Conservation (phyloP, 2,329 filamentous ascomycete genomes). For the Aspergillus brunneoviolaceus region DNA sequence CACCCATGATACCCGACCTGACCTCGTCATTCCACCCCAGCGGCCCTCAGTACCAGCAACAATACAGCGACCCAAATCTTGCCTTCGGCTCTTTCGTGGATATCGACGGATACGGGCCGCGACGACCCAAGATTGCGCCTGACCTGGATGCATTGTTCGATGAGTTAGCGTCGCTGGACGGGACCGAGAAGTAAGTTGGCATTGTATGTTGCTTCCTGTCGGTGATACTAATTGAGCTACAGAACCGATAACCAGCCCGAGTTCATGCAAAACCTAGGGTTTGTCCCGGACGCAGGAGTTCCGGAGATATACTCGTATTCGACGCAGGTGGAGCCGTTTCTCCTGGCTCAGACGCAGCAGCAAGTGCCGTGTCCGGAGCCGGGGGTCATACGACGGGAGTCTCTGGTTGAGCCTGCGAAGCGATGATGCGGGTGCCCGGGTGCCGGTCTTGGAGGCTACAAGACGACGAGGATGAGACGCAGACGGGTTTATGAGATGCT, state of each 20-base stretch:
- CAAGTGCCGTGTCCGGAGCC: slow-evolving; percentile 22
- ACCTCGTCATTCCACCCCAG: slow-evolving; percentile 23
- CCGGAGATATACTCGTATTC: slow-evolving; percentile 39
- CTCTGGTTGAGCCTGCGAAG: slow-evolving; percentile 13
- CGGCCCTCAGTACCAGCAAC: slow-evolving; percentile 25
- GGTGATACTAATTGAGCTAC: neutral
- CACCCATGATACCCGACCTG: slow-evolving; percentile 24
- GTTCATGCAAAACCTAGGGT: slow-evolving; percentile 42
- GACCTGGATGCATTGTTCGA: slow-evolving; percentile 56
- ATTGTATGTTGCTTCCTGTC: neutral
- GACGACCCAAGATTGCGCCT: slow-evolving; percentile 34
- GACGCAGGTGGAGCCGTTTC: slow-evolving; percentile 35
- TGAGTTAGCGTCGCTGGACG: slow-evolving; percentile 58
- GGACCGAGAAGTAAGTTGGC: slow-evolving; percentile 45
- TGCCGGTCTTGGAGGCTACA: too few species aligned
- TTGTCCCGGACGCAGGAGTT: slow-evolving; percentile 36
- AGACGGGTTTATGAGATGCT: too few species aligned
- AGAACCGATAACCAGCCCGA: slow-evolving; percentile 38
- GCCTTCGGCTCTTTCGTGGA: slow-evolving; percentile 29
- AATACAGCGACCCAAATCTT: slow-evolving; percentile 30
- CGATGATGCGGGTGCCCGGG: slow-evolving; percentile 5
- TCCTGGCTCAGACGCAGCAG: slow-evolving; percentile 33
- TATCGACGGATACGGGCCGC: slow-evolving; percentile 31
- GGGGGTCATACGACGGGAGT: slow-evolving; percentile 21
- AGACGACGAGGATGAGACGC: too few species aligned